These are phyloP conservation scores for Ceratobasidium sp. DNA, from an alignment of 1,284 basidiomycete genomes.

Conservation along the genomic window DNA sequence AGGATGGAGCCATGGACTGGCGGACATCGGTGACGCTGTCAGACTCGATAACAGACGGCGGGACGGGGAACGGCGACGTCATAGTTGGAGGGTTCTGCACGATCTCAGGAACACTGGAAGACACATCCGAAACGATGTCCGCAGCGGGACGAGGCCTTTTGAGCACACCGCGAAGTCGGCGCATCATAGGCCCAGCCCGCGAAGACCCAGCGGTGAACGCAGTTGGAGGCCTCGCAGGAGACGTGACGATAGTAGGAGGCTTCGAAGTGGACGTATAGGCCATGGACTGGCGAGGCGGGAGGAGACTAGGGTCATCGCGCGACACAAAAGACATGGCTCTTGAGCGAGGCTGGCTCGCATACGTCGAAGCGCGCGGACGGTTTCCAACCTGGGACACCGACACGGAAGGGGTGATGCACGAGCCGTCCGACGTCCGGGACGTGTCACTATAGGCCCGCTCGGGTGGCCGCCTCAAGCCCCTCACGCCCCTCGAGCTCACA, in stretches of 20 bases:
- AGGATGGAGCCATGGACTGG: slow-evolving; percentile 5
- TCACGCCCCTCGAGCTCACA: background rate
- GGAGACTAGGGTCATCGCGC: slow-evolving; percentile 3
- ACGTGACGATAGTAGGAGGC: background rate
- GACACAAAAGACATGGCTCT: slow-evolving; percentile 9
- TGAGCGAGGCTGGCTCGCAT: slow-evolving; percentile 24
- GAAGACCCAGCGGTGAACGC: background rate
- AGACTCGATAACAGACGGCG: background rate
- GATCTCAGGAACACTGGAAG: slow-evolving; percentile 20
- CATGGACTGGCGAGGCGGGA: background rate
- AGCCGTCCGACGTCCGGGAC: slow-evolving; percentile 23
- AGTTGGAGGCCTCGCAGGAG: background rate
- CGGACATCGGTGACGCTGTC: background rate
- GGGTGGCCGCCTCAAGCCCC: background rate
- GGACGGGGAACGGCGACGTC: background rate
- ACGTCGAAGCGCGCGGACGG: background rate
- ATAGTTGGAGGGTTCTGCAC: background rate
- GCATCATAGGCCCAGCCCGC: background rate
- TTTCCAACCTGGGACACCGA: slow-evolving; percentile 21
- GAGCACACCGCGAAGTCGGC: slow-evolving; percentile 23
- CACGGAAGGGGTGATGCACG: slow-evolving; percentile 31
- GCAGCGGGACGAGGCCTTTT: slow-evolving; percentile 11
- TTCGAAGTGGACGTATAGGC: background rate
- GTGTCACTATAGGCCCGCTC: slow-evolving; percentile 30
- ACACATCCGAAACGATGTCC: slow-evolving; percentile 4